Evolutionary conservation across 2,329 filamentous ascomycete genomes (phyloP), one percentile per base, ranked within the genome.

Genomic region (Exserohilum turcica): DNA sequence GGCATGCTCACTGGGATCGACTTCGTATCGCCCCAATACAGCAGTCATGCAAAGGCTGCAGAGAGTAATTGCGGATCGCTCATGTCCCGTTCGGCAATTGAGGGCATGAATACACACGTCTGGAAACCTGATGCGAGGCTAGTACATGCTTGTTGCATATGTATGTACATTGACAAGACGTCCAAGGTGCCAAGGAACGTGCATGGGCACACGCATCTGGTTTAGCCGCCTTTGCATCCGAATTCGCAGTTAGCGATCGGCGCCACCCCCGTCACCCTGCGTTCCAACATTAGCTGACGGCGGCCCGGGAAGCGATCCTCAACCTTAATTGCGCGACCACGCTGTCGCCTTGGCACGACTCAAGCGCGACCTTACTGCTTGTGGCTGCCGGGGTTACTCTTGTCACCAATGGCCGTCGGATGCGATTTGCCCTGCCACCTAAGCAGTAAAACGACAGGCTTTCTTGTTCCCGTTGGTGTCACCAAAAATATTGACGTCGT

Each of bases 241-340:
- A 38, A 31, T 46, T 40, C 33, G 15, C 35, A 45, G 53, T 24
- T 43, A 71, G 63, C 27, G 63, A 71, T 66, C 61, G 36, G 48
- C 64, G 59, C 56, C 57, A 61, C 54, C 47, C 42, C 56, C 58
- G 61, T 61, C 60, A 61, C 52, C 48, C 51, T 62, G 57, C 57
- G 53, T 35, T 27, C 46, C 21, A 21, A 40, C 59, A 59, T 53
- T 59, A 49, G 47, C 40, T 44, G 52, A 53, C 45, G 59, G 57
- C 55, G 59, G 57, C 57, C 57, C 60, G 57, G 60, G 61, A 57
- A 61, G 54, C 48, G 51, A 54, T 52, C 27, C 51, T 46, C 48
- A 63, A 65, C 59, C 60, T 63, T 64, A 62, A 65, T 65, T 62
- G 53, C 59, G 53, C 57, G 31, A 63, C 55, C 33, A 52, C 43